Base-by-base conservation (phyloP, 1,139 yeast genomes). In the Geotrichum restrictum region DNA sequence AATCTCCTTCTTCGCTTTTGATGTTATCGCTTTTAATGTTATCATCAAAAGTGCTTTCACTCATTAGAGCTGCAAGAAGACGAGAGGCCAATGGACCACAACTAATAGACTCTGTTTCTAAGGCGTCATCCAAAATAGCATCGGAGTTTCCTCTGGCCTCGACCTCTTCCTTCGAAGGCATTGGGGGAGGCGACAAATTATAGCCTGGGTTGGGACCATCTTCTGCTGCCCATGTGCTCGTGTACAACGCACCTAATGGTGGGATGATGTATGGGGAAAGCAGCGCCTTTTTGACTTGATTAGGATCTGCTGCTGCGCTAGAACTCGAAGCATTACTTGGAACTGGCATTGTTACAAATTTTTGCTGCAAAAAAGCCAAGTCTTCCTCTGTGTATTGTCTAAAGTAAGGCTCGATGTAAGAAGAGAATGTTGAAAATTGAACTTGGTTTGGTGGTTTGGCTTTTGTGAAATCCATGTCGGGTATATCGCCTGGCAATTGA, bases 61-160 rank as follows among this genome's bases (percentile, higher is more conserved):
- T 78, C 55, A 86, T 67, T 22, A 93, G 75, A 0, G 98, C 98
- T 3, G 96, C 81, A 49, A 94, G 69, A 47, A 94, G 74, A 56
- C 99, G 78, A 31, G 93, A 83, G 0, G 95, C 86, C 41, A 93
- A 74, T 0, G 99, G 98, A 0, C 99, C 99, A 66, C 96, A 86
- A 0, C 95, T 85, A 1, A 91, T 74, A 21, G 80, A 82, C 56
- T 85, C 94, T 0, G 83, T 75, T 57, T 85, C 94, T 52, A 91
- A 69, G 1, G 72, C 69, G 3, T 79, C 83, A 61, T 88, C 97
- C 24, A 69, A 74, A 39, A 91, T 60, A 21, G 74, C 75, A 22
- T 78, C 82, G 0, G 83, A 74, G 0, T 83, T 73, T 2, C 89
- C 93, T 40, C 48, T 51, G 27, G 63, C 60, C 18, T 53, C 58